Conservation (phyloP, 805 yeast genomes). For the Candida ulmi region DNA sequence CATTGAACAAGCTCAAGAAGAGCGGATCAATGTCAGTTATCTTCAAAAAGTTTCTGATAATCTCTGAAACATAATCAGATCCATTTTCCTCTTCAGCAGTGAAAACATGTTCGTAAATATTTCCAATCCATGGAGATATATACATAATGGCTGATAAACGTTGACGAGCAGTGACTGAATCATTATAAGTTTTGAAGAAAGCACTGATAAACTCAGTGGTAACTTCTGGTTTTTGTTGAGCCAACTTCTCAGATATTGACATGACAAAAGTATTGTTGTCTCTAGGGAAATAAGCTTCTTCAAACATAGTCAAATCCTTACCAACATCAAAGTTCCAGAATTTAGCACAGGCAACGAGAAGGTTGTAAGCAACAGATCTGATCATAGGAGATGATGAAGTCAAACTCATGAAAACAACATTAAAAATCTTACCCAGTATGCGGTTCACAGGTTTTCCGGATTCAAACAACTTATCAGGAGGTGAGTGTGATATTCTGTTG, state of each 20-base stretch:
- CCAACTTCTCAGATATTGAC: constrained; percentile 50
- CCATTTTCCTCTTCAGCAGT: constrained; percentile 52
- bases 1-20: constrained; percentile 48
- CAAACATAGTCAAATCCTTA: constrained; percentile 45
- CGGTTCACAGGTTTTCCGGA: constrained; percentile 26
- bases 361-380: constrained; percentile 55
- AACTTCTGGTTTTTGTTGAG: constrained; percentile 49
- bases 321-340: constrained; percentile 59
- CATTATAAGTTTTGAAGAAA: constrained; percentile 47
- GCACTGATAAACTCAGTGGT: constrained; percentile 51
- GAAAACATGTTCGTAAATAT: constrained; percentile 54
- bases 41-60: constrained; percentile 57
- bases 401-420: constrained; percentile 63
- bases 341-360: constrained; percentile 56
- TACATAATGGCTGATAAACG: constrained; percentile 32
- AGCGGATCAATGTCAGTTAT: constrained; percentile 46
- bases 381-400: constrained; percentile 54
- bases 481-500: constrained; percentile 38
- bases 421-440: constrained; percentile 55
- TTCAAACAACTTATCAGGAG: constrained; percentile 6
- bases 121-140: constrained; percentile 70
- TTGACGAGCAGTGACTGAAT: constrained; percentile 27
- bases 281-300: constrained; percentile 61
- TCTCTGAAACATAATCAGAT: constrained; percentile 49
- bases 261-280: constrained; percentile 59